phyloP scores from a whole-genome alignment of 164 flowering plant genomes.

The Nelumbo lutea region DNA sequence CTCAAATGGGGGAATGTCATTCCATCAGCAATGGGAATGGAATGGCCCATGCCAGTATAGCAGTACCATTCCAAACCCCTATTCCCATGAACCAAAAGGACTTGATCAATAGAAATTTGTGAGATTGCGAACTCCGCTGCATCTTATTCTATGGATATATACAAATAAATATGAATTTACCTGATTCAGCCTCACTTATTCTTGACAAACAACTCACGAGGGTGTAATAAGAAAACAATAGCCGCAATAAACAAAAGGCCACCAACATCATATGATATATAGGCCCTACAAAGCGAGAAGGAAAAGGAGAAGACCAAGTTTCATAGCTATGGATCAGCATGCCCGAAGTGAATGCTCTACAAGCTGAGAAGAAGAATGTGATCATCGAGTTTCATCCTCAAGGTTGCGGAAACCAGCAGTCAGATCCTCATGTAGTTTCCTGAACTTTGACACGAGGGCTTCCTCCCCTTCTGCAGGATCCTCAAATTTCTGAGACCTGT shows the following conservation, averaged over 20 bases:
- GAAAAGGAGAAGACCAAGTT: neutral
- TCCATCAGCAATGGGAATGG: too few species aligned
- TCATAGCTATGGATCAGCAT: neutral
- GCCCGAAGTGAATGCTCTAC: neutral
- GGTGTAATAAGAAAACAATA: neutral
- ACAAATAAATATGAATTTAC: neutral
- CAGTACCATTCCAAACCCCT: too few species aligned
- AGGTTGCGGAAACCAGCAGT: slow-evolving; percentile 92
- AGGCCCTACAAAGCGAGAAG: neutral
- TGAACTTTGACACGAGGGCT: slow-evolving; percentile 77
- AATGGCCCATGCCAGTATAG: too few species aligned
- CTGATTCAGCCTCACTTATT: neutral
- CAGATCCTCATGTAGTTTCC: slow-evolving; percentile 81
- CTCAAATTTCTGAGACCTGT: slow-evolving; percentile 97
- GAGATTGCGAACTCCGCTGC: neutral
- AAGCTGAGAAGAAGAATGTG: neutral
- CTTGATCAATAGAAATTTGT: too few species aligned
- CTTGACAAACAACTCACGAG: neutral
- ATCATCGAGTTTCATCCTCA: slow-evolving; percentile 89
- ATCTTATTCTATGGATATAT: neutral
- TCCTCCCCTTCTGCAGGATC: slow-evolving; percentile 98
- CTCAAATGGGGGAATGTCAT: too few species aligned
- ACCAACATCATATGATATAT: neutral
- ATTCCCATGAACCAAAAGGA: too few species aligned
- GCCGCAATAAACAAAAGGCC: neutral